Conservation (phyloP, 1,284 basidiomycete species). For the Tilletiaria anomala region DNA sequence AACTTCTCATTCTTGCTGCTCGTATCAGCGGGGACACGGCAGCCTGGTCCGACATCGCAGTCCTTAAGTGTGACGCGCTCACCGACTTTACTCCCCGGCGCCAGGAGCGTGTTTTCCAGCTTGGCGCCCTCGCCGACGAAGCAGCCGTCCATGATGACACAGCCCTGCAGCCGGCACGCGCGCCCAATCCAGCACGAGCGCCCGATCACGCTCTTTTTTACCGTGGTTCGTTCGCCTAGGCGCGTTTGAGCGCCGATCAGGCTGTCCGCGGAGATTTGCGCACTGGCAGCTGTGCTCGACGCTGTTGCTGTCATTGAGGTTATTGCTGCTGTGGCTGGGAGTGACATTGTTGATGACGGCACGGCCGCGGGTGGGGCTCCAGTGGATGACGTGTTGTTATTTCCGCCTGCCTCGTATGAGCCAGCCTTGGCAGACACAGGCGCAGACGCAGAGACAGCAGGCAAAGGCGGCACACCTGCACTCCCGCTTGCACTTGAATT, state of each 20-base stretch:
- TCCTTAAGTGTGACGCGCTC: slow-evolving; percentile 61
- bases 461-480: too few relatives aligned
- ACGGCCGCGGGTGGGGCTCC: too few relatives aligned
- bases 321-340: too few relatives aligned
- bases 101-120: slow-evolving; percentile 74
- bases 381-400: too few relatives aligned
- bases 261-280: slow-evolving; percentile 71
- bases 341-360: too few relatives aligned
- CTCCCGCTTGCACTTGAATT: too few relatives aligned
- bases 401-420: too few relatives aligned
- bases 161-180: slow-evolving; percentile 68
- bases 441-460: too few relatives aligned
- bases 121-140: slow-evolving; percentile 51
- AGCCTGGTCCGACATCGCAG: slow-evolving; percentile 66
- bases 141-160: slow-evolving; percentile 53
- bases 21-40: not conserved
- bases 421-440: too few relatives aligned
- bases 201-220: slow-evolving; percentile 80
- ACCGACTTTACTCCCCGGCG: slow-evolving; percentile 65
- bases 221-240: slow-evolving; percentile 64
- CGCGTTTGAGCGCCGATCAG: slow-evolving; percentile 66
- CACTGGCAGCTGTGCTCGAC: slow-evolving; percentile 42
- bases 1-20: not conserved
- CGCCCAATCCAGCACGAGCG: slow-evolving; percentile 76
- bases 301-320: too few relatives aligned